phyloP scores from a whole-genome alignment of 1,284 basidiomycete species.

The Xerocomus minutiporus region DNA sequence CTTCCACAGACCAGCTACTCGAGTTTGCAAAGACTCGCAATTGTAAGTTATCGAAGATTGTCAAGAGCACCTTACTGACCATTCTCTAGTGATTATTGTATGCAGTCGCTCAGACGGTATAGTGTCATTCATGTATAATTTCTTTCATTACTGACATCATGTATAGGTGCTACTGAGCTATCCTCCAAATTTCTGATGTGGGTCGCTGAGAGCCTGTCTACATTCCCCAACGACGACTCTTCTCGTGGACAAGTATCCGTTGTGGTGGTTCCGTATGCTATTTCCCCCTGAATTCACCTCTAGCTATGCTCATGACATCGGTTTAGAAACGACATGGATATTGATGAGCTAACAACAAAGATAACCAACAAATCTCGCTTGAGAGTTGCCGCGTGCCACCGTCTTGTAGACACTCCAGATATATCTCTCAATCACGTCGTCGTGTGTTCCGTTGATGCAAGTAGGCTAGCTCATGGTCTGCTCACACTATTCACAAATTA shows the following conservation, averaged over 20 bases:
- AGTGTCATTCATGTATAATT: neutral
- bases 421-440: conserved; percentile 37
- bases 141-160: conserved; percentile 7
- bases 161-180: conserved; percentile 18
- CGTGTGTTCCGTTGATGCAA: conserved; percentile 37
- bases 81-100: conserved; percentile 18
- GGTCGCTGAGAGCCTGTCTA: conserved; percentile 6
- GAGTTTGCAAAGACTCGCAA: conserved; percentile 23
- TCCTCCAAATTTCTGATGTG: conserved; percentile 23
- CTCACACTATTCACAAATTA: conserved; percentile 9
- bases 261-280: conserved; percentile 22
- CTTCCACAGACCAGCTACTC: conserved; percentile 12
- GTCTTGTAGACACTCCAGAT: conserved; percentile 17
- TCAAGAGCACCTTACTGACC: conserved; percentile 1
- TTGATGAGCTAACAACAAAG: conserved; percentile 18
- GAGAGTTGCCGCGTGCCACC: conserved; percentile 22
- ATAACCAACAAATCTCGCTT: conserved; percentile 19
- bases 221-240: neutral
- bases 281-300: neutral
- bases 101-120: conserved; percentile 23
- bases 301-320: conserved; percentile 2
- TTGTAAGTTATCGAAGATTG: conserved; percentile 15
- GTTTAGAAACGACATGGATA: conserved; percentile 12
- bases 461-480: conserved; percentile 12
- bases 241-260: conserved; percentile 13